Conservation (phyloP, 2,329 filamentous ascomycete species). For the Alternaria arborescens region DNA sequence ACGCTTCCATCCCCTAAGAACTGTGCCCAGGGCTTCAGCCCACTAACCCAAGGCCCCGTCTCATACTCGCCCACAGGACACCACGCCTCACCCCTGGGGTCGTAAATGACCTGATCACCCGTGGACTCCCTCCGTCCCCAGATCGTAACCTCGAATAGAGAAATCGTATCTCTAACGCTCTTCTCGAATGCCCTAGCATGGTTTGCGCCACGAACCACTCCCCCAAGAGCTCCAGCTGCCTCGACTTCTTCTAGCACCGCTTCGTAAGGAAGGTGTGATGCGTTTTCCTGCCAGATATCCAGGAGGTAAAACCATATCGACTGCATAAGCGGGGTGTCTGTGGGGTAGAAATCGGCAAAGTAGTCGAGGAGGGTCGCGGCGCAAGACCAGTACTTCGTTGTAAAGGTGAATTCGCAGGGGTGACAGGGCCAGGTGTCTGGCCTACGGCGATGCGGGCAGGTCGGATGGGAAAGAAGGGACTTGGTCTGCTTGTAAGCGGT, state of each 20-base stretch:
- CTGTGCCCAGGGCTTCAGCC: slow-evolving; percentile 41
- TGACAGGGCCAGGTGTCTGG: slow-evolving; percentile 15
- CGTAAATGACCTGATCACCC: slow-evolving; percentile 18
- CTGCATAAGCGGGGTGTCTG: slow-evolving; percentile 34
- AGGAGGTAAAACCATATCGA: slow-evolving; percentile 40
- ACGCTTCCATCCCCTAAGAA: slow-evolving; percentile 32
- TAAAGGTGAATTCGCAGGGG: slow-evolving; percentile 12
- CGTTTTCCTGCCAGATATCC: slow-evolving; percentile 31
- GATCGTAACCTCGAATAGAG: slow-evolving; percentile 10
- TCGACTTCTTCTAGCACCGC: slow-evolving; percentile 15
- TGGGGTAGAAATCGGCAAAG: slow-evolving; percentile 36
- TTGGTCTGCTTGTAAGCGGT: slow-evolving; percentile 25
- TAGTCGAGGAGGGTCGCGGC: slow-evolving; percentile 40
- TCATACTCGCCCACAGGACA: slow-evolving; percentile 6
- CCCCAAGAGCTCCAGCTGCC: background rate
- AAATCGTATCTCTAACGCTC: slow-evolving; percentile 1
- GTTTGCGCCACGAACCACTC: background rate
- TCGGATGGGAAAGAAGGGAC: slow-evolving; percentile 12
- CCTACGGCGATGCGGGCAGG: background rate
- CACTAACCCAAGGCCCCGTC: slow-evolving; percentile 28
- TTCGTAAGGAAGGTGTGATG: background rate
- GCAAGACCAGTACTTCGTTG: slow-evolving; percentile 25
- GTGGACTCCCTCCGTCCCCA: slow-evolving; percentile 1
- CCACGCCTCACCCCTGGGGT: slow-evolving; percentile 7
- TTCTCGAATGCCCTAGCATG: slow-evolving; percentile 10